Base-by-base conservation (phyloP, 768 basidiomycete genomes). In the Pholiota microspora region DNA sequence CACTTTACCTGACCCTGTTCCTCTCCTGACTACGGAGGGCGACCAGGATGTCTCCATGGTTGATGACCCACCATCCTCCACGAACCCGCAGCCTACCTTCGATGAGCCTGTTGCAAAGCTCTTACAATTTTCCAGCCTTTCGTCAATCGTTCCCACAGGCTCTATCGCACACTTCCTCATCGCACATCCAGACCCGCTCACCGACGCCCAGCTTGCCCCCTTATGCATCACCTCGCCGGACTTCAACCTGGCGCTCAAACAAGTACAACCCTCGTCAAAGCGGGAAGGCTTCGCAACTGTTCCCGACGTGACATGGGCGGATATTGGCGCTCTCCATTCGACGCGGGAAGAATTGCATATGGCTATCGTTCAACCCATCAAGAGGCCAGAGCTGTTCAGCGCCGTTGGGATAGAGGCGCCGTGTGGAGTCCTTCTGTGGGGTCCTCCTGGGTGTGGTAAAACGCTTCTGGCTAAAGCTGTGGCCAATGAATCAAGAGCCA, bases 221-320 rank as follows among this genome's bases (percentile, higher is more conserved):
- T 76, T 99, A 10, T 85, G 81, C 57, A 90, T 99, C 63, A 93
- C 85, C 1, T 81, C 83, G 4, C 66, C 77, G 1, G 97, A 98
- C 70, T 99, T 98, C 68, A 71, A 67, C 4, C 73, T 75, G 7
- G 96, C 97, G 0, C 79, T 98, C n/a, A 79, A 83, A 51, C 81
- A 94, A 48, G 86, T 98, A 0, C 97, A 98, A 65, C 97, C 96
- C 0, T 97, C 95, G 0, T 92, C 96, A 5, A 94, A 94, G 67
- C 89, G 97, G 38, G 97, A 99, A 76, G 97, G 97, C 3, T 99
- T 99, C 62, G 89, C 97, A 4, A 98, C 97, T 0, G 89, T 98
- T 3, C 97, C 97, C 0, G 92, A 95, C 62, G 92, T 98, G 1
- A 89, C 90, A 0, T 99, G 97, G 96, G 77, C 86, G 1, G 94